Percentiles rank a stretch among this genome's conserved stretches.
phyloP scores from a whole-genome alignment of 768 basidiomycete genomes.

The Russula griseocarnosa region DNA sequence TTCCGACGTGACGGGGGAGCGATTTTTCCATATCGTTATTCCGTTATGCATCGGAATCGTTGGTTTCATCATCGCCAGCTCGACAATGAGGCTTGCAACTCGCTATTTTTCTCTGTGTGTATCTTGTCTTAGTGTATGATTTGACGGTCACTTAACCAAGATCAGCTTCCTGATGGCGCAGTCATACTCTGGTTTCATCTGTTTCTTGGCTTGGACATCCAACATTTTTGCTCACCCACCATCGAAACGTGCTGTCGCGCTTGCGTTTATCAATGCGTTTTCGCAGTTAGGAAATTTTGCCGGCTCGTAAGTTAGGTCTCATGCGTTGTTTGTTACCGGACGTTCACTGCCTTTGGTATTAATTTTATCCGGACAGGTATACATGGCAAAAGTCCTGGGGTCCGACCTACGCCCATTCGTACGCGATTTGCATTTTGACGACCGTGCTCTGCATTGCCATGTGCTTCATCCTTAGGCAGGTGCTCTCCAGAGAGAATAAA shows the following conservation, averaged over 20 bases:
- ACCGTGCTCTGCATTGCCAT: slow-evolving; percentile 42
- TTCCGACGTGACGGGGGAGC: slow-evolving; percentile 67
- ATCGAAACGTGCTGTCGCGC: slow-evolving; percentile 83
- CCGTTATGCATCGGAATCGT: slow-evolving; percentile 57
- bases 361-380: slow-evolving; percentile 41
- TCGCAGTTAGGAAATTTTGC: slow-evolving; percentile 80
- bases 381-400: slow-evolving; percentile 69
- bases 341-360: slow-evolving; percentile 9
- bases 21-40: slow-evolving; percentile 59
- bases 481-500: slow-evolving; percentile 34
- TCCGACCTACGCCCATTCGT: slow-evolving; percentile 65
- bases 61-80: slow-evolving; percentile 63
- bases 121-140: neutral
- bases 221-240: slow-evolving; percentile 70
- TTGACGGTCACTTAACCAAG: neutral
- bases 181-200: slow-evolving; percentile 67
- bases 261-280: slow-evolving; percentile 79
- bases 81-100: slow-evolving; percentile 56
- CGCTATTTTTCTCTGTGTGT: slow-evolving; percentile 65
- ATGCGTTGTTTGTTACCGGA: neutral
- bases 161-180: slow-evolving; percentile 73
- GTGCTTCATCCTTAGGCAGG: slow-evolving; percentile 37
- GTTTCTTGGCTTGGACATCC: slow-evolving; percentile 53
- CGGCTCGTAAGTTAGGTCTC: slow-evolving; percentile 71
- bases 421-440: slow-evolving; percentile 64